Conservation (phyloP, 257 asterid species). For the Cynanchum wilfordii region DNA sequence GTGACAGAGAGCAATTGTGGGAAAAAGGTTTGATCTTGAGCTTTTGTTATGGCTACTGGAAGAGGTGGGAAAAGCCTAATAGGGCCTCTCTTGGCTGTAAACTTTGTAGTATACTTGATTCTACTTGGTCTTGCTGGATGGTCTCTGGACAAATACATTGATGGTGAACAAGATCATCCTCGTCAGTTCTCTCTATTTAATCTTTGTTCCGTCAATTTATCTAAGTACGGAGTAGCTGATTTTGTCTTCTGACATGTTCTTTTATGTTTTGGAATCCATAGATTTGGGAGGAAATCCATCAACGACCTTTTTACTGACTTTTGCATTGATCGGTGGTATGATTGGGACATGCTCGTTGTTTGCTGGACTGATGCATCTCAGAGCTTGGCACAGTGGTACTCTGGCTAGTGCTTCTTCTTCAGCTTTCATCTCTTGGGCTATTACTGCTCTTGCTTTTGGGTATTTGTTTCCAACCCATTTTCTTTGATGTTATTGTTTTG, state of each 20-base stretch:
- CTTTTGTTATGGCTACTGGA: constrained; percentile 37
- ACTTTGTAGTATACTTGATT: constrained; percentile 54
- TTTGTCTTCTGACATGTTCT: not conserved
- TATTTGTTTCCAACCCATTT: constrained; percentile 7
- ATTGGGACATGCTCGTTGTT: constrained; percentile 52
- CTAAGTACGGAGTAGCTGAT: not conserved
- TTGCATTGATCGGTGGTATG: constrained; percentile 53
- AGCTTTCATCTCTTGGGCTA: constrained; percentile 47
- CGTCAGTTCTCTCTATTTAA: constrained; percentile 27
- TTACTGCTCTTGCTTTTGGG: constrained; percentile 74
- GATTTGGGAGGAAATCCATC: constrained; percentile 80
- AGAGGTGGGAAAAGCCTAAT: constrained; percentile 54
- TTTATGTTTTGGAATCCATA: constrained; percentile 9
- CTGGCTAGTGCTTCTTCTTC: constrained; percentile 56
- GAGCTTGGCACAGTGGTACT: constrained; percentile 40
- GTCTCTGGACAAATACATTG: constrained; percentile 79
- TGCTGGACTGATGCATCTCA: constrained; percentile 46
- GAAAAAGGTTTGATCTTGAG: not conserved
- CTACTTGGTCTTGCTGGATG: constrained; percentile 60
- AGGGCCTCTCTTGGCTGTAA: constrained; percentile 56
- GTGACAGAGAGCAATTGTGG: not conserved
- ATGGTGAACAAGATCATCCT: constrained; percentile 77
- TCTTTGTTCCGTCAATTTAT: not conserved
- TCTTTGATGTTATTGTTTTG: too few relatives aligned
- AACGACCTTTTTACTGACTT: constrained; percentile 49